Conservation (phyloP, 371 early-diverging fungal species). For the Mortierella sp. region DNA sequence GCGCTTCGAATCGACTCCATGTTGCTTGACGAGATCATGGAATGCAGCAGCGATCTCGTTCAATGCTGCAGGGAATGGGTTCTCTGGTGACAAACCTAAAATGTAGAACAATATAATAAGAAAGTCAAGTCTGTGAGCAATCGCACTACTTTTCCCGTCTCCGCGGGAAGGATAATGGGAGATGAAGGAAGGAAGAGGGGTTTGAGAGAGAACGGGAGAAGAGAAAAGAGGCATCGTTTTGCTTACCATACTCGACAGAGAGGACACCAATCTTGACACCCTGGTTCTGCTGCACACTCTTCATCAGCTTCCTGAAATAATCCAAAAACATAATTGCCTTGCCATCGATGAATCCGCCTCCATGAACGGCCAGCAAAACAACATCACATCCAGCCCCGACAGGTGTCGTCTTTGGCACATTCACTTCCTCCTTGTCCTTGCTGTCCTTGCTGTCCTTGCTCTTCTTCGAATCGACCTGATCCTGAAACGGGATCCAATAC, state of each 20-base stretch:
- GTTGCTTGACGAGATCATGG: conserved; percentile 57
- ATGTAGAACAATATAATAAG: not conserved
- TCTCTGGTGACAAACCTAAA: conserved; percentile 50
- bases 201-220: too few relatives aligned
- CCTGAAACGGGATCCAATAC: conserved; percentile 51
- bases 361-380: conserved; percentile 37
- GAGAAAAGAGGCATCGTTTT: not conserved
- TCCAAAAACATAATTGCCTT: conserved; percentile 38
- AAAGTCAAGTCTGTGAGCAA: not conserved
- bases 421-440: not conserved
- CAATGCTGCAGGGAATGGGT: conserved; percentile 63
- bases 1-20: conserved; percentile 25
- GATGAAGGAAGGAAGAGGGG: not conserved
- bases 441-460: not conserved
- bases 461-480: not conserved
- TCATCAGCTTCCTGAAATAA: conserved; percentile 54
- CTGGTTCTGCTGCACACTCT: conserved; percentile 60
- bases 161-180: not conserved
- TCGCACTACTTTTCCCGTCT: not conserved
- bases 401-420: conserved; percentile 7
- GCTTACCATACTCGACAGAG: conserved; percentile 67
- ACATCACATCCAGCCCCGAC: conserved; percentile 45
- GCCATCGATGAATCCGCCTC: conserved; percentile 47
- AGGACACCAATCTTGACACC: conserved; percentile 64
- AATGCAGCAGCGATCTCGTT: conserved; percentile 61